Conservation (phyloP, 352 stramenopile species). For the Pythium monospermum region DNA sequence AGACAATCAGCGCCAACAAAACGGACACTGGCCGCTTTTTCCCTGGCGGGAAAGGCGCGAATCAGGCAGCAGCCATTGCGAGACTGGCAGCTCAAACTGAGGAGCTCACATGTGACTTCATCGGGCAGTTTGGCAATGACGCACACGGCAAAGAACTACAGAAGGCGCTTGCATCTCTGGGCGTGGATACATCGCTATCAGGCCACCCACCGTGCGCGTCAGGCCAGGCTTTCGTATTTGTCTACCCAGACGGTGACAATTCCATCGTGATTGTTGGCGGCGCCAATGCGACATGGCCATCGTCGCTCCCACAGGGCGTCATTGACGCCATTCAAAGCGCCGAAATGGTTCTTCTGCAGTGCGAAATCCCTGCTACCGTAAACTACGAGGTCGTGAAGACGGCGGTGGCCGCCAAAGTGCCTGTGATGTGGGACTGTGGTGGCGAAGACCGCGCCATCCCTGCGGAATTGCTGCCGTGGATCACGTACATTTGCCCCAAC, state of each 20-base stretch:
- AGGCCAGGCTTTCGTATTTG: constrained; percentile 79
- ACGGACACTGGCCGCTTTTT: constrained; percentile 60
- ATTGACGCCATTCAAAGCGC: constrained; percentile 43
- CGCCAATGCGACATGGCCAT: constrained; percentile 62
- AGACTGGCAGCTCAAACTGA: constrained; percentile 30
- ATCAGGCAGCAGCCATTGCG: constrained; percentile 63
- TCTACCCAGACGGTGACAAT: constrained; percentile 79
- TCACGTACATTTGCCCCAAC: constrained; percentile 73
- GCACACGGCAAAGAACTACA: constrained; percentile 46
- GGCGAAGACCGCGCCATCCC: constrained; percentile 63
- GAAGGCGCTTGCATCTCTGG: constrained; percentile 22
- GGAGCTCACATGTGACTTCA: constrained; percentile 32
- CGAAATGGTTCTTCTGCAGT: constrained; percentile 65
- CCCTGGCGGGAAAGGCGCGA: constrained; percentile 72
- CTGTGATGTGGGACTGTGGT: constrained; percentile 76
- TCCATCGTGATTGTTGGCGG: constrained; percentile 82
- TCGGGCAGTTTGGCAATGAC: constrained; percentile 74
- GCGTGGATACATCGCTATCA: constrained; percentile 37
- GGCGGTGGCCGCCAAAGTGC: constrained; percentile 37
- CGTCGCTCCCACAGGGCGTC: constrained; percentile 28
- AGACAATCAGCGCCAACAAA: constrained; percentile 55
- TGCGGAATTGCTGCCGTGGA: constrained; percentile 40
- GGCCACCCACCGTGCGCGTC: constrained; percentile 43
- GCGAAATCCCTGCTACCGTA: constrained; percentile 54
- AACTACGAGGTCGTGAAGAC: constrained; percentile 51